These are phyloP conservation scores for Russula sp. DNA, from an alignment of 768 basidiomycete genomes.

Conservation along the genomic window DNA sequence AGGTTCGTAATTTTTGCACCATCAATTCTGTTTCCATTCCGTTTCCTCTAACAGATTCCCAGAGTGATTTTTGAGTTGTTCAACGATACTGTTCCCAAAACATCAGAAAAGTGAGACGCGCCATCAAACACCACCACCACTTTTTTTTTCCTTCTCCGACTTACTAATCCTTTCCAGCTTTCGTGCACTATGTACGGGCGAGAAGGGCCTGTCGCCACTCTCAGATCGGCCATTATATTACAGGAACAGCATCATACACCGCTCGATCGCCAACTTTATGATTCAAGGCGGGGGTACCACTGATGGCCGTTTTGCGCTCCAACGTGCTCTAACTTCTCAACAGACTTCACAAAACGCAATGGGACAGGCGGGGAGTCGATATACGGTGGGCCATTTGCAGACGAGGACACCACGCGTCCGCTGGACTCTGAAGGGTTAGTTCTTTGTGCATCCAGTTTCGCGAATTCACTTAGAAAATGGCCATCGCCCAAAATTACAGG, in stretches of 20 bases:
- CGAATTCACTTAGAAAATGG: not conserved
- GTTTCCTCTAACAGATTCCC: conserved; percentile 10
- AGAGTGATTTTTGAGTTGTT: conserved; percentile 74
- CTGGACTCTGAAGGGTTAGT: conserved; percentile 56
- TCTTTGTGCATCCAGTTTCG: not conserved
- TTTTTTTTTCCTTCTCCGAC: not conserved
- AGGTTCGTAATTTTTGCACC: conserved; percentile 34
- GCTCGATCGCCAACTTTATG: conserved; percentile 76
- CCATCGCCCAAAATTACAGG: conserved; percentile 27
- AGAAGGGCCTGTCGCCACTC: conserved; percentile 60
- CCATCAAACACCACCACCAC: not conserved
- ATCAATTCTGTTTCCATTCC: not conserved
- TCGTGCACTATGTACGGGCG: conserved; percentile 79
- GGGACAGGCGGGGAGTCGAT: conserved; percentile 80
- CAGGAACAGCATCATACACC: conserved; percentile 71
- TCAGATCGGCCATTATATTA: conserved; percentile 72
- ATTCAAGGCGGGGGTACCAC: conserved; percentile 64
- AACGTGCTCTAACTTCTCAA: not conserved
- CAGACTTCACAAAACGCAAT: conserved; percentile 73
- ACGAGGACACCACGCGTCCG: conserved; percentile 62
- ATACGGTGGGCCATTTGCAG: conserved; percentile 65
- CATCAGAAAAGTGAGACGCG: conserved; percentile 63
- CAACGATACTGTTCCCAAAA: conserved; percentile 64
- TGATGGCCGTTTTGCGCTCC: not conserved
- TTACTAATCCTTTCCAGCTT: conserved; percentile 46